These are phyloP conservation scores for Hydnum rufescens DNA, from an alignment of 768 basidiomycete species.

Conservation along the genomic window DNA sequence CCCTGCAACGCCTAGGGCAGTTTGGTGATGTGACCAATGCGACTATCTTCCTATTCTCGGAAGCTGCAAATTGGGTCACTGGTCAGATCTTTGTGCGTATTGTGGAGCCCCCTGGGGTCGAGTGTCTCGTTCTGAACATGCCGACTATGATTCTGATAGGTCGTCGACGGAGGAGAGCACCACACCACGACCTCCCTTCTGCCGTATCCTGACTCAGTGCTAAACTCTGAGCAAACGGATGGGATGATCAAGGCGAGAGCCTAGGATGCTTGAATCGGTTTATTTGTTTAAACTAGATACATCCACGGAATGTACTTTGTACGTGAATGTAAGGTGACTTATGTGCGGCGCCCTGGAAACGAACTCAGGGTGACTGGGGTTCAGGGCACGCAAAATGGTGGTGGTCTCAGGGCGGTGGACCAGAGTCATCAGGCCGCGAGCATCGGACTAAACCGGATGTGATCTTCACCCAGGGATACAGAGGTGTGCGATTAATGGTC, in stretches of 20 bases:
- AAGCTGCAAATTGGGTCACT: constrained; percentile 22
- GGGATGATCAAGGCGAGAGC: neutral
- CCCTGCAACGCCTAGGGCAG: constrained; percentile 14
- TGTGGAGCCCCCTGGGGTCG: neutral
- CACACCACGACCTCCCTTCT: neutral
- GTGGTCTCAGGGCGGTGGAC: too few relatives aligned
- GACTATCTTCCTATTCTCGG: constrained; percentile 24
- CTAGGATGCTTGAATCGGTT: too few relatives aligned
- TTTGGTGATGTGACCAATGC: constrained; percentile 23
- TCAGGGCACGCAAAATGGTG: too few relatives aligned
- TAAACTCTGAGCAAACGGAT: neutral
- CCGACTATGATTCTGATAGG: constrained; percentile 8
- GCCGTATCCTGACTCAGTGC: neutral
- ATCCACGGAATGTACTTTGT: too few relatives aligned
- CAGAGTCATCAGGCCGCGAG: too few relatives aligned
- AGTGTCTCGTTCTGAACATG: neutral
- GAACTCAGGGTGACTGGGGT: too few relatives aligned
- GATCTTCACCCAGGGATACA: too few relatives aligned
- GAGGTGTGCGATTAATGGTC: too few relatives aligned
- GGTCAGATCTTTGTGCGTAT: constrained; percentile 19
- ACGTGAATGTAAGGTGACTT: too few relatives aligned
- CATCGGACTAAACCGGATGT: too few relatives aligned
- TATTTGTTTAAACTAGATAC: too few relatives aligned
- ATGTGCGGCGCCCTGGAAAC: too few relatives aligned
- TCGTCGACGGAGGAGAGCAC: constrained; percentile 19